Conservation (phyloP, 73 alveolate genomes). For the Halteria grandinella region DNA sequence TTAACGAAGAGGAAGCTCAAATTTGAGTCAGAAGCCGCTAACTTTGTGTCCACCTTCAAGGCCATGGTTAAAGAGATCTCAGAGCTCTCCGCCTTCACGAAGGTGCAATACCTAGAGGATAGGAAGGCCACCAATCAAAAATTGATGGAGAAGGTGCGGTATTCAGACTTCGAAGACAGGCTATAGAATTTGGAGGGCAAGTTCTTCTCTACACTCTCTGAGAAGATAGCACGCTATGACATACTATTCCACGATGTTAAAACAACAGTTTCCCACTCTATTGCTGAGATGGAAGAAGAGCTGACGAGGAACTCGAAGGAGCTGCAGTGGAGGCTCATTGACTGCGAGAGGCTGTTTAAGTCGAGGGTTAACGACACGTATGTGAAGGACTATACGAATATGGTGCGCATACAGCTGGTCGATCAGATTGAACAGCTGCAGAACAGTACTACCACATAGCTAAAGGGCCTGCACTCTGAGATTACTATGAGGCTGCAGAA, state of each 20-base stretch:
- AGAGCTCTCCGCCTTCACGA: no score
- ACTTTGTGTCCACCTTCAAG: no score
- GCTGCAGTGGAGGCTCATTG: conserved; percentile 1
- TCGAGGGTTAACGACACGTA: conserved; percentile 12
- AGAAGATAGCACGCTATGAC: not conserved
- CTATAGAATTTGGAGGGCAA: no score
- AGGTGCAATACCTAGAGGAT: no score
- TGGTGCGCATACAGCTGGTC: not conserved
- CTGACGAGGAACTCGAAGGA: not conserved
- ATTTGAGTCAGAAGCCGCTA: no score
- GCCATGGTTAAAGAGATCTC: no score
- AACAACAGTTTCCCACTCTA: not conserved
- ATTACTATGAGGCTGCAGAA: not conserved
- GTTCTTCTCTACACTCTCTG: no score
- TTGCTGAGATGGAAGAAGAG: not conserved
- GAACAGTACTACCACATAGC: not conserved
- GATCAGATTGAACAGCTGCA: not conserved
- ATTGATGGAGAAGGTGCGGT: no score
- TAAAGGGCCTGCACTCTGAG: not conserved
- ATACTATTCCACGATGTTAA: not conserved
- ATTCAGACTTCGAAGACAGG: no score
- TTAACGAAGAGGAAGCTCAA: no score
- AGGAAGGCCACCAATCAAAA: no score
- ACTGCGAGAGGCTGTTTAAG: conserved; percentile 4
- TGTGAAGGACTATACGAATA: conserved; percentile 10